Evolutionary conservation across 2,329 filamentous ascomycete genomes (phyloP).

Genomic region (Didymella glomerata): DNA sequence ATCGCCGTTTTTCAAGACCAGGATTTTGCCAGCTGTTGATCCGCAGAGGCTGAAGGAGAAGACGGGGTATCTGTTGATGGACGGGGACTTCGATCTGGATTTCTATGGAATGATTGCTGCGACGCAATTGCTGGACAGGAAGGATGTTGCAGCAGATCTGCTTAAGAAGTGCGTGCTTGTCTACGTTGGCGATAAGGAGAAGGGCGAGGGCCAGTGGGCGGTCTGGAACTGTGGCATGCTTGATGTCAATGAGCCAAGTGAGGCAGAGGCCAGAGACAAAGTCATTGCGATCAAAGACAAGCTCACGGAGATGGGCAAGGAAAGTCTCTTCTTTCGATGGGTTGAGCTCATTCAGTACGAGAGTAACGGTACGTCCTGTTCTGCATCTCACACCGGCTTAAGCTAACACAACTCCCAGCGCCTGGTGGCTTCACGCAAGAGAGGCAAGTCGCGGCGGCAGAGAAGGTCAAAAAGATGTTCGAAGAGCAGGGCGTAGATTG

Average conservation of each 20-base stretch:
- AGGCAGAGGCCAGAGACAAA: conserved; percentile 74
- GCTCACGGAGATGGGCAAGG: conserved; percentile 79
- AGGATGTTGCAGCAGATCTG: conserved; percentile 67
- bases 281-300: conserved; percentile 82
- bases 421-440: conserved; percentile 81
- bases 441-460: conserved; percentile 74
- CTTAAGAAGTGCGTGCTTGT: conserved; percentile 72
- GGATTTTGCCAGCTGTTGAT: conserved; percentile 74
- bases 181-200: conserved; percentile 37
- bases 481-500: conserved; percentile 80
- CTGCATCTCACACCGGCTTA: not conserved
- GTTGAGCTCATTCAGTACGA: conserved; percentile 92
- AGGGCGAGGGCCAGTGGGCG: conserved; percentile 70
- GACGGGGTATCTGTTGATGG: conserved; percentile 88
- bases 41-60: conserved; percentile 73
- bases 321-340: conserved; percentile 90
- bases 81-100: conserved; percentile 86
- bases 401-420: conserved; percentile 43
- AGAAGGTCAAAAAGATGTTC: conserved; percentile 79
- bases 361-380: conserved; percentile 60
- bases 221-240: conserved; percentile 69
- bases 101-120: conserved; percentile 82
- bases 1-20: conserved; percentile 65
- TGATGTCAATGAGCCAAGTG: conserved; percentile 53
- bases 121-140: conserved; percentile 72